phyloP scores from a whole-genome alignment of 768 basidiomycete genomes.

The Xerocomus spinulosus region DNA sequence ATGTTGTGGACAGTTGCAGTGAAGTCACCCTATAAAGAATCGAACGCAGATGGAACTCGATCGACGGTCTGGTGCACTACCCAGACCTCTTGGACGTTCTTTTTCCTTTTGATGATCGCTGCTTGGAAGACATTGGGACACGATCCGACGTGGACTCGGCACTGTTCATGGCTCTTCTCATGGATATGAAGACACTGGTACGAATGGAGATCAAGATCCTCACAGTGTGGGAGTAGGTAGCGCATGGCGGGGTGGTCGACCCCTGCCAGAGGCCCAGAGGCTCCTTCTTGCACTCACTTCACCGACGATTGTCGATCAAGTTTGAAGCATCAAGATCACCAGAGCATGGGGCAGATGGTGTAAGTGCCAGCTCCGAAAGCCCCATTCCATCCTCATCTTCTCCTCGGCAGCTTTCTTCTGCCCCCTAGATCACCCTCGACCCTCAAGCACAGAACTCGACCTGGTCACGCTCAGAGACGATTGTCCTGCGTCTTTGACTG shows the following conservation, averaged over 20 bases:
- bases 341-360: background rate
- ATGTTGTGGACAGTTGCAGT: background rate
- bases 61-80: background rate
- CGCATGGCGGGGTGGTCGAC: background rate
- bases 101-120: too few species aligned
- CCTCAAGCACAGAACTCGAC: too few species aligned
- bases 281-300: too few species aligned
- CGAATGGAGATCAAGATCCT: constrained; percentile 6
- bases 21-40: too few species aligned
- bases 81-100: background rate
- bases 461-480: too few species aligned
- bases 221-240: constrained; percentile 1
- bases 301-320: background rate
- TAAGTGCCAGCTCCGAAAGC: background rate
- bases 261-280: background rate
- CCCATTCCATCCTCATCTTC: background rate
- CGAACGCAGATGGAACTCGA: background rate
- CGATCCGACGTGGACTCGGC: background rate
- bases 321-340: background rate
- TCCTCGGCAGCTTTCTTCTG: too few species aligned
- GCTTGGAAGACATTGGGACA: background rate
- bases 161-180: constrained; percentile 1
- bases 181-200: background rate
- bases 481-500: background rate
- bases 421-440: too few species aligned